phyloP scores from a whole-genome alignment of 805 yeast genomes.

The Yamadazyma tumulicola region DNA sequence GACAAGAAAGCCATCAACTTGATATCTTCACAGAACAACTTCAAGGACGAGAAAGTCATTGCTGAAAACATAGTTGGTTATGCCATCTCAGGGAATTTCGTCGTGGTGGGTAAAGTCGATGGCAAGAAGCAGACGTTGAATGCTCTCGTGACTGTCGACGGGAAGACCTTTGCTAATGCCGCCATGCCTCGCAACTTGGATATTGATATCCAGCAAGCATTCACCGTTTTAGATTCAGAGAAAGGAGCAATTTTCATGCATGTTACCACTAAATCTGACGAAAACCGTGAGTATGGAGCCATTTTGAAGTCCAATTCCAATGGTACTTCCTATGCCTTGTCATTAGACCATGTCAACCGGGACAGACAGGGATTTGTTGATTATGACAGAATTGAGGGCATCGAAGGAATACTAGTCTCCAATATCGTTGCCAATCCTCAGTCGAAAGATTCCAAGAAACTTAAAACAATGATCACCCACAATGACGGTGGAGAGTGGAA shows the following conservation, averaged over 20 bases:
- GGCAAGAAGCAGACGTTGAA: constrained; percentile 41
- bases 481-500: constrained; percentile 93
- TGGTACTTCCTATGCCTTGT: constrained; percentile 79
- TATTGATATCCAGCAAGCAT: constrained; percentile 48
- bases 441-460: constrained; percentile 41
- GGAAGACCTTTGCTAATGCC: constrained; percentile 71
- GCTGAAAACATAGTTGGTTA: constrained; percentile 68
- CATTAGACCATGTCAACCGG: constrained; percentile 72
- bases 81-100: constrained; percentile 65
- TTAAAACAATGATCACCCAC: constrained; percentile 74
- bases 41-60: constrained; percentile 36
- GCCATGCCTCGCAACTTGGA: constrained; percentile 65
- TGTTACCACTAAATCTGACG: constrained; percentile 59
- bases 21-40: constrained; percentile 52
- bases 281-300: constrained; percentile 65
- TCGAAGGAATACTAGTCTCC: constrained; percentile 80
- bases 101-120: constrained; percentile 64
- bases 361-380: constrained; percentile 75
- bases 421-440: constrained; percentile 62
- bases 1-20: constrained; percentile 28
- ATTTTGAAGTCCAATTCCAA: constrained; percentile 85
- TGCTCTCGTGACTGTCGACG: constrained; percentile 79
- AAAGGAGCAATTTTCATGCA: constrained; percentile 77
- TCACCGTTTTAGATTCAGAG: constrained; percentile 74
- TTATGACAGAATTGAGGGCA: constrained; percentile 75